A percentile compares a stretch with the other conserved stretches of the same genome.
Conservation (phyloP, 805 yeast genomes). For the Candida taoyuanica region DNA sequence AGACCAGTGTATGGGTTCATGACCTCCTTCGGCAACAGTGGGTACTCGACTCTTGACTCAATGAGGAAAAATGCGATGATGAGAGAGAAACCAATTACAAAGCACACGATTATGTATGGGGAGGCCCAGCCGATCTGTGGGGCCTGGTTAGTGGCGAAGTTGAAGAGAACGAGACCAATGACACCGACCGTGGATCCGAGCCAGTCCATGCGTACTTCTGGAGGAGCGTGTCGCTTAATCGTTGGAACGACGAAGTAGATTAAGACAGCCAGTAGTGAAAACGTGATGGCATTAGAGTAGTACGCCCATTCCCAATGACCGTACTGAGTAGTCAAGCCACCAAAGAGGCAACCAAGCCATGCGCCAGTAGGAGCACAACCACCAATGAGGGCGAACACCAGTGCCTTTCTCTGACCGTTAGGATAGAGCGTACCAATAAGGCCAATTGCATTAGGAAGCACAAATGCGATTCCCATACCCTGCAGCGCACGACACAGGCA, state of each 20-base stretch:
- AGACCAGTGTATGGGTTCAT: conserved; percentile 42
- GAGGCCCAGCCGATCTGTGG: conserved; percentile 65
- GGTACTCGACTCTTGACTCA: conserved; percentile 44
- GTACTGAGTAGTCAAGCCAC: conserved; percentile 40
- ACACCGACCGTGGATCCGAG: conserved; percentile 57
- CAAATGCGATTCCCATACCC: conserved; percentile 57
- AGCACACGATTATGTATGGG: conserved; percentile 52
- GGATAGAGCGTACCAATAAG: conserved; percentile 44
- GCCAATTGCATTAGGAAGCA: conserved; percentile 58
- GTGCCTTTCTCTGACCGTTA: conserved; percentile 43
- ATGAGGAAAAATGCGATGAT: conserved; percentile 42
- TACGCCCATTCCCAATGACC: conserved; percentile 49
- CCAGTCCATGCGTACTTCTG: conserved; percentile 38
- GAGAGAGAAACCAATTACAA: conserved; percentile 44
- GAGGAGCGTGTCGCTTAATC: conserved; percentile 17
- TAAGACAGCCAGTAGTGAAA: conserved; percentile 28
- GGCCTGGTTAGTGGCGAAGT: conserved; percentile 72
- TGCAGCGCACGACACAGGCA: conserved; percentile 52
- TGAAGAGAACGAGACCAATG: conserved; percentile 54
- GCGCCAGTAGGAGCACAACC: conserved; percentile 63
- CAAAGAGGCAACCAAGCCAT: conserved; percentile 45
- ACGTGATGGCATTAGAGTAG: conserved; percentile 36
- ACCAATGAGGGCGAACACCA: conserved; percentile 51
- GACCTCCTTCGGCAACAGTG: conserved; percentile 49
- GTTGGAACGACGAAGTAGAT: conserved; percentile 34